A percentile compares a stretch with the other conserved stretches of the same genome.
Conservation (phyloP, 441 rosid genomes). For the Jatropha multifida region DNA sequence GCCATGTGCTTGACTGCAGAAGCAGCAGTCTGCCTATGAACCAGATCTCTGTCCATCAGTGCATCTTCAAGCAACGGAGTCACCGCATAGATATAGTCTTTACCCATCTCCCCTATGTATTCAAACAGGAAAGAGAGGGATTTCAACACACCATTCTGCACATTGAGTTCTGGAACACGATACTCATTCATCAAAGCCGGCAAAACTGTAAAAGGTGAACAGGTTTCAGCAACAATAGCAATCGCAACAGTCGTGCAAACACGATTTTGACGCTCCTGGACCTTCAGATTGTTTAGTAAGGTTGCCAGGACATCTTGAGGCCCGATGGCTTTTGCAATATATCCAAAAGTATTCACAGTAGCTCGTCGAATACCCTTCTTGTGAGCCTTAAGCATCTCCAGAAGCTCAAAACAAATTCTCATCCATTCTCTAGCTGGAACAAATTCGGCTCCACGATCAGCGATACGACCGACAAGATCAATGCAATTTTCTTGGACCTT, state of each 20-base stretch:
- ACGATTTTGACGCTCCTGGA: conserved; percentile 98
- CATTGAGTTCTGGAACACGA: conserved; percentile 93
- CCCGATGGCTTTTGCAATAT: conserved; percentile 97
- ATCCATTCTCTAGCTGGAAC: conserved; percentile 98
- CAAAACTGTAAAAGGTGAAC: conserved; percentile 94
- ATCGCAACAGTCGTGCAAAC: conserved; percentile 98
- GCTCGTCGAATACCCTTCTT: conserved; percentile 98
- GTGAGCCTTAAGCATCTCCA: conserved; percentile 99
- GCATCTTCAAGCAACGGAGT: conserved; percentile 98
- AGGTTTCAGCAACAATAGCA: conserved; percentile 95
- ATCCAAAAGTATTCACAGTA: conserved; percentile 93
- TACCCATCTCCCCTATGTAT: conserved; percentile 99
- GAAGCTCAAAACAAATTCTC: conserved; percentile 97
- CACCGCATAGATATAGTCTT: conserved; percentile 96
- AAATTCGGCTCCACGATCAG: conserved; percentile 98
- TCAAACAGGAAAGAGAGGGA: conserved; percentile 94
- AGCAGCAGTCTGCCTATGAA: conserved; percentile 97
- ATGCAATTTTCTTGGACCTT: conserved; percentile 98
- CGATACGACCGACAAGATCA: conserved; percentile 95
- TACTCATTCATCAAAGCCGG: conserved; percentile 98
- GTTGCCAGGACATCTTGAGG: conserved; percentile 99
- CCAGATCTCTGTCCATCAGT: conserved; percentile 95
- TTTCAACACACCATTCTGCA: conserved; percentile 95
- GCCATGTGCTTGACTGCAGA: conserved; percentile 99
- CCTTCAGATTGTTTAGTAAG: conserved; percentile 92